These are phyloP conservation scores for Mucor circinelloides DNA, from an alignment of 371 early-diverging fungal species.

Conservation along the genomic window DNA sequence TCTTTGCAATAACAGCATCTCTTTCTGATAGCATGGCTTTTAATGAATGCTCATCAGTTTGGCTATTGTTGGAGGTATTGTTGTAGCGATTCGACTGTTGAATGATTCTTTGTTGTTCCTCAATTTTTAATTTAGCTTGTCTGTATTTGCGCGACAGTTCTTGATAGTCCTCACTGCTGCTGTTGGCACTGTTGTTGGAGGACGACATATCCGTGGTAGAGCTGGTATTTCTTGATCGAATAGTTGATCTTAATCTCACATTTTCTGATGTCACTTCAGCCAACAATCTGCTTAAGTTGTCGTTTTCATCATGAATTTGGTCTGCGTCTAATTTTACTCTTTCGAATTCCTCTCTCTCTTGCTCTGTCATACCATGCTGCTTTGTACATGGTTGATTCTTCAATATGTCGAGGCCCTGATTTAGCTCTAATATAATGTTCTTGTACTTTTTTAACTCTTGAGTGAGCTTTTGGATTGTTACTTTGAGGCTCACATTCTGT, in stretches of 20 bases:
- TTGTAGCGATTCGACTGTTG: slow-evolving; percentile 9
- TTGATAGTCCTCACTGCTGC: not conserved
- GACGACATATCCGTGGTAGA: not conserved
- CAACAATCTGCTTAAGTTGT: slow-evolving; percentile 34
- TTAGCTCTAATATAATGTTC: slow-evolving; percentile 47
- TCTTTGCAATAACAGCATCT: not conserved
- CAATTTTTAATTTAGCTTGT: slow-evolving; percentile 38
- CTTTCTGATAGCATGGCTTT: not conserved
- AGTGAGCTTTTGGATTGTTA: slow-evolving; percentile 49
- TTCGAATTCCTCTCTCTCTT: slow-evolving; percentile 51
- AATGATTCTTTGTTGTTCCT: slow-evolving; percentile 36
- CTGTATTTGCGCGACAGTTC: slow-evolving; percentile 14
- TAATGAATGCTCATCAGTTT: not conserved
- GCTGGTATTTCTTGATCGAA: slow-evolving; percentile 17
- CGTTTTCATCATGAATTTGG: slow-evolving; percentile 39
- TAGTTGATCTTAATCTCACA: slow-evolving; percentile 25
- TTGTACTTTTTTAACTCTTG: slow-evolving; percentile 57
- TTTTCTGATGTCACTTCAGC: slow-evolving; percentile 45
- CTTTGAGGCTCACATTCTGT: slow-evolving; percentile 62
- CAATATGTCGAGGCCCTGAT: slow-evolving; percentile 49
- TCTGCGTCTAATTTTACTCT: slow-evolving; percentile 34
- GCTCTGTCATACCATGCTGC: slow-evolving; percentile 58
- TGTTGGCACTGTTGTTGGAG: slow-evolving; percentile 4
- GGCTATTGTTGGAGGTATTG: not conserved
- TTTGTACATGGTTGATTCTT: slow-evolving; percentile 50